Percentiles rank a stretch among this genome's conserved stretches.
phyloP scores from a whole-genome alignment of 768 basidiomycete genomes.

The Leccinum uliginosum region DNA sequence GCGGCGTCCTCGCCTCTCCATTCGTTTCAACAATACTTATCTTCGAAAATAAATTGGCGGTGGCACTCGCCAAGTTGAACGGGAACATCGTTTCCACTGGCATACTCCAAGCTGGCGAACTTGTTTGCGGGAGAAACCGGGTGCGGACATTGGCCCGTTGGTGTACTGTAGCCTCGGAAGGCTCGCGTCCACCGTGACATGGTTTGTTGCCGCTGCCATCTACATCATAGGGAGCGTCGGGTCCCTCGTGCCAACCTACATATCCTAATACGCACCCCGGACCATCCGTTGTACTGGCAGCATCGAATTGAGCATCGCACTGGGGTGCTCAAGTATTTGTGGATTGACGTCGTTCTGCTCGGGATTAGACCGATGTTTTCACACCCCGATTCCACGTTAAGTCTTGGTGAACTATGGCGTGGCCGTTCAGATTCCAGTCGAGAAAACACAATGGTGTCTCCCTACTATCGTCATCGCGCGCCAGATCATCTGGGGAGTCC shows the following conservation, averaged over 20 bases:
- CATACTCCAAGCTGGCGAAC: slow-evolving; percentile 33
- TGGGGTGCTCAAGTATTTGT: slow-evolving; percentile 29
- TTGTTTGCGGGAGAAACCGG: not conserved
- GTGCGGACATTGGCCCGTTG: not conserved
- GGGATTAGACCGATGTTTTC: not conserved
- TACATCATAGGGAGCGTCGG: slow-evolving; percentile 36
- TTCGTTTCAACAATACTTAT: slow-evolving; percentile 32
- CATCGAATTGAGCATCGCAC: slow-evolving; percentile 30
- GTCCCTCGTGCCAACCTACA: slow-evolving; percentile 34
- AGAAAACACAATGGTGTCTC: slow-evolving; percentile 33
- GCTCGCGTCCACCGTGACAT: slow-evolving; percentile 21
- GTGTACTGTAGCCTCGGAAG: slow-evolving; percentile 18
- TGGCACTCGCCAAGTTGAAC: slow-evolving; percentile 23
- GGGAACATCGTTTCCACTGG: slow-evolving; percentile 39
- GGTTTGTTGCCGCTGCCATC: slow-evolving; percentile 28
- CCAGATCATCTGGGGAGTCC: slow-evolving; percentile 35
- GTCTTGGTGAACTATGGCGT: slow-evolving; percentile 36
- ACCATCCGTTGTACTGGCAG: slow-evolving; percentile 34
- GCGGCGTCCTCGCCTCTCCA: slow-evolving; percentile 32
- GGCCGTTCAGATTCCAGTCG: slow-evolving; percentile 21
- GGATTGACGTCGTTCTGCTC: not conserved
- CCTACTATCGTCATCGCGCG: slow-evolving; percentile 33
- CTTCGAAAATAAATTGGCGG: slow-evolving; percentile 21
- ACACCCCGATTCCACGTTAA: slow-evolving; percentile 1
- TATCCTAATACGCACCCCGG: slow-evolving; percentile 35